Conservation (phyloP, 1,284 basidiomycete species). For the Apiotrichum laibachii region DNA sequence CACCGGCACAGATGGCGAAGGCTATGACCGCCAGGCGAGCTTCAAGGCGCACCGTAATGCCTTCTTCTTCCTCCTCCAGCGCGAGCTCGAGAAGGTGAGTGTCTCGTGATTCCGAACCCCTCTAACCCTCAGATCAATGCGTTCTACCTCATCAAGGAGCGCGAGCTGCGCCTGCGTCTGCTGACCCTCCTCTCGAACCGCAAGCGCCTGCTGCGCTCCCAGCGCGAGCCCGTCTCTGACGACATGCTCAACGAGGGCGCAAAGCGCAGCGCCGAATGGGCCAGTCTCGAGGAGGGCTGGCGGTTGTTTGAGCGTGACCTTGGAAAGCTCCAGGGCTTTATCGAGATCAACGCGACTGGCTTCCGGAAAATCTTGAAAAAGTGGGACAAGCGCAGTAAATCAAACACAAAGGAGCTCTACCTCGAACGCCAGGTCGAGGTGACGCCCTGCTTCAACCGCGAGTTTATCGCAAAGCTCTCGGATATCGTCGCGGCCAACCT, state of each 20-base stretch:
- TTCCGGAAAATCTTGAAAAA: slow-evolving; percentile 99
- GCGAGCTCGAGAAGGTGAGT: slow-evolving; percentile 91
- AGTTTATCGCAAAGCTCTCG: slow-evolving; percentile 93
- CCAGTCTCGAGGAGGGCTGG: slow-evolving; percentile 92
- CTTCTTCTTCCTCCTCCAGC: slow-evolving; percentile 98
- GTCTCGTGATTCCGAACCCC: slow-evolving; percentile 1
- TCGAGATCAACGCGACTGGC: slow-evolving; percentile 96
- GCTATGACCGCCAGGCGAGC: slow-evolving; percentile 50
- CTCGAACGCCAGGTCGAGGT: slow-evolving; percentile 96
- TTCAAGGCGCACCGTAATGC: slow-evolving; percentile 94
- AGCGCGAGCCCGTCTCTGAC: slow-evolving; percentile 21
- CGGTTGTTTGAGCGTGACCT: slow-evolving; percentile 91
- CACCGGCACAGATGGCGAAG: slow-evolving; percentile 11
- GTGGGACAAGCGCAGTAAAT: slow-evolving; percentile 96
- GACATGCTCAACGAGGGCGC: slow-evolving; percentile 52
- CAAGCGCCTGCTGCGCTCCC: slow-evolving; percentile 55
- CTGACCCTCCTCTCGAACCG: slow-evolving; percentile 92
- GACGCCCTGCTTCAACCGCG: slow-evolving; percentile 95
- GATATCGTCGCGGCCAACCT: slow-evolving; percentile 93
- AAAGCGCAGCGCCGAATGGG: slow-evolving; percentile 71
- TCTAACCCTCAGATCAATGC: slow-evolving; percentile 74
- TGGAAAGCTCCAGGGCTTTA: slow-evolving; percentile 94
- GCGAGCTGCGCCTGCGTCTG: slow-evolving; percentile 86
- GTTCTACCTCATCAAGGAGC: slow-evolving; percentile 98
- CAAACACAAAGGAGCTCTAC: slow-evolving; percentile 93